Evolutionary conservation across 179 eudicot species (phyloP).

Genomic region (Beta corolliflora): DNA sequence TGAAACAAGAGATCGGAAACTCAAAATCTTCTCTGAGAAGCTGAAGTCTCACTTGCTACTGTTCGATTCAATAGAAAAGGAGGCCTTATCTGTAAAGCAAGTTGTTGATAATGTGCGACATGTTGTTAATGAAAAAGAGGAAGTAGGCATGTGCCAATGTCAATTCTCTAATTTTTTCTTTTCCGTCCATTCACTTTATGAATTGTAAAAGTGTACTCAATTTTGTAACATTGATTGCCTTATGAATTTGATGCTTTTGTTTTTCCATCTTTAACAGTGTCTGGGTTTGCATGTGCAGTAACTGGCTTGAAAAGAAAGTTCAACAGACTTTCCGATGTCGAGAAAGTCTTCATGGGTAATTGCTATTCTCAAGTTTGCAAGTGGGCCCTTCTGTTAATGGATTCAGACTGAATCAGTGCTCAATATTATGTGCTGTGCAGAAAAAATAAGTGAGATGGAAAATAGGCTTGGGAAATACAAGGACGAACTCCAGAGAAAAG

Average conservation of each 20-base stretch:
- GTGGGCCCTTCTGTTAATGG: conserved; percentile 14
- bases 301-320: conserved; percentile 53
- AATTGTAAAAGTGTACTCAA: background rate
- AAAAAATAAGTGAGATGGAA: conserved; percentile 49
- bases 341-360: conserved; percentile 52
- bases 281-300: conserved; percentile 42
- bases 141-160: conserved; percentile 46
- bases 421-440: conserved; percentile 35
- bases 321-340: conserved; percentile 43
- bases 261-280: background rate
- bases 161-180: conserved; percentile 3
- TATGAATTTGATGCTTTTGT: background rate
- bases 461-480: conserved; percentile 40
- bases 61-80: conserved; percentile 51
- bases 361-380: conserved; percentile 18
- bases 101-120: conserved; percentile 43
- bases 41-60: conserved; percentile 44
- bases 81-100: conserved; percentile 49
- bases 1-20: conserved; percentile 48
- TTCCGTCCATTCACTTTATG: background rate
- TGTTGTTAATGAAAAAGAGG: conserved; percentile 46
- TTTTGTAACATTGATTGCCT: conserved; percentile 7
- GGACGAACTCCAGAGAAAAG: conserved; percentile 48
- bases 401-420: conserved; percentile 13
- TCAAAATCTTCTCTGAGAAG: conserved; percentile 47